These are phyloP conservation scores for Fusarium anthophilum DNA, from an alignment of 2,329 filamentous ascomycete species.

Conservation along the genomic window DNA sequence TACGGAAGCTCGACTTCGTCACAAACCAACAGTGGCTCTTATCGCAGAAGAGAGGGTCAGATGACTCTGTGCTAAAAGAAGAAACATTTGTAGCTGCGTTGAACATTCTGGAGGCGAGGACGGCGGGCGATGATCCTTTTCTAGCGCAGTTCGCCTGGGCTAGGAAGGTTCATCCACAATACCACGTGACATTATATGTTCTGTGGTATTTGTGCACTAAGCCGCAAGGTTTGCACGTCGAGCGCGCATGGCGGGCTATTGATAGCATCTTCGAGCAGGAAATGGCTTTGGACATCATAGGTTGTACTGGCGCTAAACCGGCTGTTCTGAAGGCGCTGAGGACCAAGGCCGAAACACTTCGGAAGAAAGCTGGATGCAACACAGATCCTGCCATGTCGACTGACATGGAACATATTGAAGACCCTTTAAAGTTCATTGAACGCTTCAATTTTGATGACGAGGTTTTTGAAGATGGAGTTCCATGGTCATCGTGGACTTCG, in stretches of 20 bases:
- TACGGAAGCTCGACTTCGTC: not conserved
- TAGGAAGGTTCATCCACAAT: not conserved
- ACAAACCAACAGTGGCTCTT: not conserved
- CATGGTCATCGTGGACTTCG: not conserved
- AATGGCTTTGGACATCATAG: not conserved
- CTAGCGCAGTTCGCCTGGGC: not conserved
- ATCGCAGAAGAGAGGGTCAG: not conserved
- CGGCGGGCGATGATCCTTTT: not conserved
- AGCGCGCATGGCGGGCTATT: not conserved
- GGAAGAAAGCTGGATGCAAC: fast-evolving
- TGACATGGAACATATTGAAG: not conserved
- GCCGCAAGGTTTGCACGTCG: not conserved
- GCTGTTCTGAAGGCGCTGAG: not conserved
- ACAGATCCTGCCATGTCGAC: fast-evolving
- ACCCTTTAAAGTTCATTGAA: not conserved
- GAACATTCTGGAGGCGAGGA: not conserved
- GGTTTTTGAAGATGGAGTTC: not conserved
- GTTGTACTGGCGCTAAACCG: not conserved
- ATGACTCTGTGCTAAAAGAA: not conserved
- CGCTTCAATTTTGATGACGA: not conserved
- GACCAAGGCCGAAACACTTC: not conserved
- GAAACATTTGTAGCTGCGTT: not conserved
- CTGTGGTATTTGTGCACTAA: not conserved
- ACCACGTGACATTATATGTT: not conserved
- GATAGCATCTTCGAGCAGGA: not conserved